A percentile compares a stretch with the other conserved stretches of the same genome.
Conservation (phyloP, 371 early-diverging fungal species). For the Umbelopsis sp. region DNA sequence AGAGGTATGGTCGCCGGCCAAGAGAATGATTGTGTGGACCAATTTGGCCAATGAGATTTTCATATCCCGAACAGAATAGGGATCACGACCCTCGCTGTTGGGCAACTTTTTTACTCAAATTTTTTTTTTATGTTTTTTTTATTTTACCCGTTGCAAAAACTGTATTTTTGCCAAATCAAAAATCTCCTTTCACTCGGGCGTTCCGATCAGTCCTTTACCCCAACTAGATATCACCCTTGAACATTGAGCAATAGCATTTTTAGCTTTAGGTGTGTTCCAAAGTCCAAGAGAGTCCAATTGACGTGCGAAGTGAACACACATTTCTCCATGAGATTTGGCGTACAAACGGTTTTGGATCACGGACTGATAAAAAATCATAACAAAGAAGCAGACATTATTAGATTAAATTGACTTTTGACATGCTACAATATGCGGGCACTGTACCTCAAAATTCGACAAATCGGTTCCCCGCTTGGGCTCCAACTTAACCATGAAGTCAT, state of each 20-base stretch:
- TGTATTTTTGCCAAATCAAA: not conserved
- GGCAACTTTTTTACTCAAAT: not conserved
- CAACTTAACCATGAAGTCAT: conserved; percentile 45
- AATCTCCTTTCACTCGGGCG: conserved; percentile 3
- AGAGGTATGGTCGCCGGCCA: not conserved
- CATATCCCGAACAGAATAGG: not conserved
- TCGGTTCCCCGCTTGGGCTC: conserved; percentile 31
- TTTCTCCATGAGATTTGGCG: conserved; percentile 52
- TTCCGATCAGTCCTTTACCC: conserved; percentile 52
- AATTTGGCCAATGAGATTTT: not conserved
- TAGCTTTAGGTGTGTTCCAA: conserved; percentile 40
- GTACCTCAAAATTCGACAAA: conserved; percentile 52
- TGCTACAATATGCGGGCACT: conserved; percentile 10
- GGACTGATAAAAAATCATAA: conserved; percentile 26
- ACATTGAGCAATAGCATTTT: conserved; percentile 48
- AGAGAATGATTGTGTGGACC: not conserved
- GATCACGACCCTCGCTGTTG: not conserved
- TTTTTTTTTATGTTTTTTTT: not conserved
- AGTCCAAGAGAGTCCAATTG: conserved; percentile 47
- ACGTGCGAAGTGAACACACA: conserved; percentile 51
- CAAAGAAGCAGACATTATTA: too few relatives aligned
- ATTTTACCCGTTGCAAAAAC: too few relatives aligned
- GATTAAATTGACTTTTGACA: too few relatives aligned
- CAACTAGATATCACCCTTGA: conserved; percentile 49
- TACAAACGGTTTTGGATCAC: conserved; percentile 51